These are phyloP conservation scores for Skeletonema menzelii DNA, from an alignment of 108 stramenopile genomes.

Conservation along the genomic window DNA sequence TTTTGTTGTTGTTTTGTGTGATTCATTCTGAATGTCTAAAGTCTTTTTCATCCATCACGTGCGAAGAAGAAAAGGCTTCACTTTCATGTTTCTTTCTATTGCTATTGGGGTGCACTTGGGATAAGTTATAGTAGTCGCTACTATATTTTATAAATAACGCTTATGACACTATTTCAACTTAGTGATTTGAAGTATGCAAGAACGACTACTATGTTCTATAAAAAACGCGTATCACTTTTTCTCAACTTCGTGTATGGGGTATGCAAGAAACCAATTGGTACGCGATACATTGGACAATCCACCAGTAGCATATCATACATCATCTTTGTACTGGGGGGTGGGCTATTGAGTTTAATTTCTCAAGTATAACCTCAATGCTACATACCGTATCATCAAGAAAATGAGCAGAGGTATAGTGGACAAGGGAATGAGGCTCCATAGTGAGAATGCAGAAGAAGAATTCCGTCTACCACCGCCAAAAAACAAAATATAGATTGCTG, in stretches of 20 bases:
- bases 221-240: background rate
- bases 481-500: background rate
- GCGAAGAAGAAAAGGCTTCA: background rate
- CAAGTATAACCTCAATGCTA: slow-evolving; percentile 7
- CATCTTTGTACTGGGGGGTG: background rate
- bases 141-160: background rate
- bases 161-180: background rate
- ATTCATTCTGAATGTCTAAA: background rate
- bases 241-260: no score
- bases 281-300: background rate
- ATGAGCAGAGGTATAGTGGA: slow-evolving; percentile 3
- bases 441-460: background rate
- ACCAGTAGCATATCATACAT: background rate
- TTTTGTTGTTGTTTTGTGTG: background rate
- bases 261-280: background rate
- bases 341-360: background rate
- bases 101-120: background rate
- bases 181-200: no score
- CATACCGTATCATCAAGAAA: slow-evolving; percentile 1
- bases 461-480: background rate
- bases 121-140: background rate
- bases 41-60: background rate
- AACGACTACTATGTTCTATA: background rate
- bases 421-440: slow-evolving; percentile 1
- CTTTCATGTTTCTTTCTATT: background rate